Evolutionary conservation across 441 rosid species (phyloP), one percentile per base, ranked within the genome.

Genomic region (Pelargonium fulgidum): DNA sequence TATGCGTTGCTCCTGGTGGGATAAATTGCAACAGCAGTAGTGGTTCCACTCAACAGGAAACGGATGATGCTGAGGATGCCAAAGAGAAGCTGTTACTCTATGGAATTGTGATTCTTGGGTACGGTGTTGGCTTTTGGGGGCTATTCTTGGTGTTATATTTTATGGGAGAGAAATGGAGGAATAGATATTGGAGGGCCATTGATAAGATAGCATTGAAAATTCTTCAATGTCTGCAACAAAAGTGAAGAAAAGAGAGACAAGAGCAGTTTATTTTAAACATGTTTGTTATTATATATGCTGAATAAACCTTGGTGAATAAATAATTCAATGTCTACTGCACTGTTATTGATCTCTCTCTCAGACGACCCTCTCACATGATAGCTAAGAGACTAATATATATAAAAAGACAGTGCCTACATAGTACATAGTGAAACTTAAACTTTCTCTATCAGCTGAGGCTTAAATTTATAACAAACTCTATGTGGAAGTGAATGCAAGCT

Each of bases 1-100:
- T 67, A 16, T 67, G 70, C n/a, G 70, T 19, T 22, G 70, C 33
- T 19, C 70, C 70, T 13, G 70, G 62, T 24, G 70, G 70, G 20
- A 58, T 68, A 6, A 56, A n/a, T 33, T 58, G 71, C 71, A 68
- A 12, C 9, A 45, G 9, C 19, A 54, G 45, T 39, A 16, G 33
- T 1, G 22, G 16, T 3, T 4, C 62, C 7, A 24, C 13, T 58
- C 36, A n/a, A 16, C 52, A 58, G 26, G 71, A 58, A 54, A 47
- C 29, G 17, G 70, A 9, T 22, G 64, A 56, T 7, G 10, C 4
- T 16, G 54, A 68, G 19, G 22, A 61, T 7, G 71, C 65, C 10
- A 26, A 33, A 39, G 52, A 19, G 42, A 39, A 17, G 11, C 3
- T 36, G 14, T 33, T 56, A 50, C 24, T 56, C 4, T 56, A 16